These are phyloP conservation scores for Fusarium sp. DNA, from an alignment of 2,329 filamentous ascomycete genomes.

Conservation along the genomic window DNA sequence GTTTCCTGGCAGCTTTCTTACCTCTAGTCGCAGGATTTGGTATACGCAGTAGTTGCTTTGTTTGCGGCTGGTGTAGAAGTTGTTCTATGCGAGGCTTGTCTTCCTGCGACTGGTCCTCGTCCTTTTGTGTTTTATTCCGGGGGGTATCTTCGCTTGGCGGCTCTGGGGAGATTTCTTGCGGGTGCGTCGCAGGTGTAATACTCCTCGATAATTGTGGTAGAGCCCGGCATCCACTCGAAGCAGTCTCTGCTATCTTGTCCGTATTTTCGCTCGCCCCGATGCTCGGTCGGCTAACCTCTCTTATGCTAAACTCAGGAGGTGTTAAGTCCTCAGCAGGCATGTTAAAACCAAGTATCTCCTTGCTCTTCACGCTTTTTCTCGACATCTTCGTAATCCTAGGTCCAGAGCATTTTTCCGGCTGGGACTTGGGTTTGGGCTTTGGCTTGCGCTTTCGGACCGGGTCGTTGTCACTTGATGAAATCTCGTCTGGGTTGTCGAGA, in stretches of 20 bases:
- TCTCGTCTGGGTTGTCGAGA: neutral
- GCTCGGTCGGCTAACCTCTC: neutral
- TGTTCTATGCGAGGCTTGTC: conserved; percentile 1
- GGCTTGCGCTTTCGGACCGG: conserved; percentile 5
- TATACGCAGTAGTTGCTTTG: conserved; percentile 45
- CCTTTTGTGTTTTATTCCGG: neutral
- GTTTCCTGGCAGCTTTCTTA: conserved; percentile 64
- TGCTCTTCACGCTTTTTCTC: conserved; percentile 59
- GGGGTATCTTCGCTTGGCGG: neutral
- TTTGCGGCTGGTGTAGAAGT: conserved; percentile 5
- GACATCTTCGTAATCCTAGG: conserved; percentile 56
- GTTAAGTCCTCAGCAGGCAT: conserved; percentile 31
- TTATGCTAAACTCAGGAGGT: conserved; percentile 33
- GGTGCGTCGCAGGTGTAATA: neutral
- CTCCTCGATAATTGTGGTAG: neutral
- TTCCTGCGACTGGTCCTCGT: neutral
- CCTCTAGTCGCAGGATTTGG: conserved; percentile 65
- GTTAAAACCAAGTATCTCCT: conserved; percentile 59
- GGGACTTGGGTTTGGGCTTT: neutral
- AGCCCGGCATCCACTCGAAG: conserved; percentile 1
- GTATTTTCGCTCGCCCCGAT: neutral
- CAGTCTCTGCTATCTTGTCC: neutral
- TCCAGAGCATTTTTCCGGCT: conserved; percentile 30
- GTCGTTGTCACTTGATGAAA: neutral
- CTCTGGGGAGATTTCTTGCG: neutral